Conservation (phyloP, 768 basidiomycete species). For the Mycena vulgaris region DNA sequence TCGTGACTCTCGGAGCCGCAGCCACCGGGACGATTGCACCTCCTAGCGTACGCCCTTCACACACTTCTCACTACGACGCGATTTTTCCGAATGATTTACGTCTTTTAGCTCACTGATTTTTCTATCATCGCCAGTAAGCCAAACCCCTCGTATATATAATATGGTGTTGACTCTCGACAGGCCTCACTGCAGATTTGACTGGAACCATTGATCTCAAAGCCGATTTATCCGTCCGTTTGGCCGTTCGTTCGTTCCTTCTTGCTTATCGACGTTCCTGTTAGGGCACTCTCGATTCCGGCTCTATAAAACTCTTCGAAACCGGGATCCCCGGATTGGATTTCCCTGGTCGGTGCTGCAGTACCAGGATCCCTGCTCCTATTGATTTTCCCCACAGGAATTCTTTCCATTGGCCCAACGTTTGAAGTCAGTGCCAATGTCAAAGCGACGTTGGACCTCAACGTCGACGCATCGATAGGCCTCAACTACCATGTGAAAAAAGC, state of each 20-base stretch:
- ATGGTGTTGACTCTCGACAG: slow-evolving; percentile 1
- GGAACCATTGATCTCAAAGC: slow-evolving; percentile 24
- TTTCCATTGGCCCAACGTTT: slow-evolving; percentile 66
- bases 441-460: slow-evolving; percentile 53
- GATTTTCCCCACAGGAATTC: slow-evolving; percentile 50
- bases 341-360: slow-evolving; percentile 45
- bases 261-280: neutral
- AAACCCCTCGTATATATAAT: neutral
- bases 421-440: slow-evolving; percentile 55
- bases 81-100: no score
- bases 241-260: no score
- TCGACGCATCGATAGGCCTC: slow-evolving; percentile 60
- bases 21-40: slow-evolving; percentile 64
- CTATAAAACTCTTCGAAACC: slow-evolving; percentile 56
- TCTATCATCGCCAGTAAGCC: slow-evolving; percentile 9
- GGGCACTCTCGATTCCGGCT: slow-evolving; percentile 60
- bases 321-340: slow-evolving; percentile 61
- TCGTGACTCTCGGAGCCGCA: slow-evolving; percentile 56
- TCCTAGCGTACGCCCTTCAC: slow-evolving; percentile 47
- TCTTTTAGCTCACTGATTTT: slow-evolving; percentile 3
- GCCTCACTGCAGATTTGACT: slow-evolving; percentile 32
- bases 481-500: slow-evolving; percentile 60
- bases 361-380: neutral
- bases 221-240: slow-evolving; percentile 18
- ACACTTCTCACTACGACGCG: no score